phyloP scores from a whole-genome alignment of 179 eudicot genomes.

The Gypsophila paniculata region DNA sequence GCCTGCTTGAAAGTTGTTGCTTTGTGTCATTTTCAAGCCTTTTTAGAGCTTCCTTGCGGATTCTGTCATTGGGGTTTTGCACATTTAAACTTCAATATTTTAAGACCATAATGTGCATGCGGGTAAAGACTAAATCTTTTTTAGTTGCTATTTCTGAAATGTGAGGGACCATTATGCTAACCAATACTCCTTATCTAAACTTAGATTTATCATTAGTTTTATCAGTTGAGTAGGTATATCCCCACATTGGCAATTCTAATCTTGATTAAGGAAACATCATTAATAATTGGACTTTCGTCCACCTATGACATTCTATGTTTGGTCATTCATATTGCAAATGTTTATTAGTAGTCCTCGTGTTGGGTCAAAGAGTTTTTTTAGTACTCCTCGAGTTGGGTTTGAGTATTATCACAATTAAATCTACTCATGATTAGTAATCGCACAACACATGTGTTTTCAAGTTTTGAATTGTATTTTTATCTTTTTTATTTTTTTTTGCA shows the following conservation, averaged over 20 bases:
- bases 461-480: too few species aligned
- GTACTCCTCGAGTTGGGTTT: too few species aligned
- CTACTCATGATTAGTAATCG: too few species aligned
- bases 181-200: neutral
- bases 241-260: neutral
- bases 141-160: conserved; percentile 12
- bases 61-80: conserved; percentile 19
- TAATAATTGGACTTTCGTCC: neutral
- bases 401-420: too few species aligned
- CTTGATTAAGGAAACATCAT: neutral
- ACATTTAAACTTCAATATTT: neutral
- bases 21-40: conserved; percentile 3
- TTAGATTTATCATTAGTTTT: neutral
- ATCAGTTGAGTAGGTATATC: conserved; percentile 5
- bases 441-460: too few species aligned
- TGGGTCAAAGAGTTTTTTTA: neutral
- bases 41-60: conserved; percentile 18
- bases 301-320: neutral
- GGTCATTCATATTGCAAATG: neutral
- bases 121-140: conserved; percentile 4
- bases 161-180: conserved; percentile 16
- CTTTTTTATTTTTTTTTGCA: too few species aligned
- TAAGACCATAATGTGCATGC: conserved; percentile 25
- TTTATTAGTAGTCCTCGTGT: neutral
- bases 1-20: neutral